Base-by-base conservation (phyloP, 176 grass and related monocot genomes). In the Cenchrus fungigraminus region DNA sequence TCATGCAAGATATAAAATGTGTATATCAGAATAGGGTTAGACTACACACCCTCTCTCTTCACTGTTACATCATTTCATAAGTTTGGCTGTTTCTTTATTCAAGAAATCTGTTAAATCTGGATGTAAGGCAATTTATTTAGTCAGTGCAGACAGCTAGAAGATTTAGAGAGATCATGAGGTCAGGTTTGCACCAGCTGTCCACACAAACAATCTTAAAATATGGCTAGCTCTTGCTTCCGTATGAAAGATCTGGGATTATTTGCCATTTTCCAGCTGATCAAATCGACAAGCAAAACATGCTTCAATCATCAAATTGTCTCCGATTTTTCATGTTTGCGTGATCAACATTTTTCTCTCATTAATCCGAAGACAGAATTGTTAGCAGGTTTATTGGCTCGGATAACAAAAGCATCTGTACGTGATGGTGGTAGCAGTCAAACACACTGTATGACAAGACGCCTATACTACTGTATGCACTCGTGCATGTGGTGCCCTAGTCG, bases 11-110 rank as follows among this genome's bases (percentile, higher is more conserved):
- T 42, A 57, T 4, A 83, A 63, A 62, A 17, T 22, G 2, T 55
- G 58, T 74, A 68, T n/a, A 44, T 62, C 66, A 79, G 66, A 65
- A 84, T 29, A 45, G 37, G 63, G 49, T 77, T 87, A 75, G 69
- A 68, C n/a, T 78, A 83, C 60, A 63, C 43, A 11, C 37, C 37
- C 2, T 40, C 65, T 77, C 45, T 44, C 72, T 78, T 9, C 44
- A 78, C 45, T 88, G 66, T 83, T 83, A 46, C 66, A 72, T 65
- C 74, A 56, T 45, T 73, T 83, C 34, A 65, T 82, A 88, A 25
- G n/a, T 78, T 63, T 22, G 8, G 29, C 46, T 72, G 60, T 8
- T 82, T 83, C 2, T 88, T 87, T 88, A 83, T 77, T 83, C 56
- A 31, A 1, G 65, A 76, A 88, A 77, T 78, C 73, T 62, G n/a